Base-by-base conservation (phyloP, 108 stramenopile genomes). In the Skeletonema potamos region DNA sequence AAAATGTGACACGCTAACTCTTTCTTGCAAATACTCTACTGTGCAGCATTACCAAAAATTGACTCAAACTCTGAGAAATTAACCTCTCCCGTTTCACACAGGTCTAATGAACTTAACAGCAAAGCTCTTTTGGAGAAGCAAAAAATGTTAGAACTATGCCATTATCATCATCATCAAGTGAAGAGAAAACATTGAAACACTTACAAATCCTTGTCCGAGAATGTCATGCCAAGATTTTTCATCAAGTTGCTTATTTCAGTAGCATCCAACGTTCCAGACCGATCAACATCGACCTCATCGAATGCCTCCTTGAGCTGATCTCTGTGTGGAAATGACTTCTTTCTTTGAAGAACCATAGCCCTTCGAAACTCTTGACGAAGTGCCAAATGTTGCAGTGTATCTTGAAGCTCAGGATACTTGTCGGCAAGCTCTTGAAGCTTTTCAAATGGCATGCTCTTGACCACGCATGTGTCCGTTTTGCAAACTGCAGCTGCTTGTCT, bases 351-450 rank as follows among this genome's bases (percentile, higher is more conserved):
- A 15, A 91, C 90, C 24, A 94, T 56, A 0, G 93, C 93, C 64
- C 91, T 89, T 27, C 89, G 86, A 70, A 94, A 91, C 70, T 94
- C 93, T 51, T 90, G 86, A 30, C 93, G 68, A 6, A 87, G 60
- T 24, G 85, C 82, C 48, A 91, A 61, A 43, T 94, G 90, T 18
- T 77, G 58, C 9, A 94, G 62, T 22, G 87, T 76, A 27, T 73
- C 77, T 33, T 86, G 58, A 7, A 89, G 72, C 8, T 76, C 51
- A 1, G 86, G 81, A 9, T 79, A 81, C 1, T 67, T 59, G n/a
- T 79, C 74, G 54, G 84, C 51, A 33, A 94, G 62, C 54, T 79
- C 72, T 30, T 82, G 79, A 36, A 90, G 83, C 28, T 88, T 74
- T 18, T 66, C 27, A n/a, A 77, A 83, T 24, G 74, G 44, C 26